Conservation (phyloP, 1,139 yeast species). For the Kurtzmaniella quercitrusa region DNA sequence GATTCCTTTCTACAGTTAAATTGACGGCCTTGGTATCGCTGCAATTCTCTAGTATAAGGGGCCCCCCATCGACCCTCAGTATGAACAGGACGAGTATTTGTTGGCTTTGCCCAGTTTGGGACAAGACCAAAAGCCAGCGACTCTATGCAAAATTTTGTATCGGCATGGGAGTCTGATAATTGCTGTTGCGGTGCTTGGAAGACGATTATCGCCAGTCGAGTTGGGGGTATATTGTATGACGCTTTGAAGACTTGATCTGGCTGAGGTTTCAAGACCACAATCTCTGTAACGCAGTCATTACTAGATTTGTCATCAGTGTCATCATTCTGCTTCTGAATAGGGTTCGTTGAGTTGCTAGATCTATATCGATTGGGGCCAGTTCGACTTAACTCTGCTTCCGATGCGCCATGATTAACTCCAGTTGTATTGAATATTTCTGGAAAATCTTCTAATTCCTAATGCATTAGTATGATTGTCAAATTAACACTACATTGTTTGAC, state of each 20-base stretch:
- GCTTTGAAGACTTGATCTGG: conserved; percentile 14
- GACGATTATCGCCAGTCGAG: conserved; percentile 32
- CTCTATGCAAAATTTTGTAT: conserved; percentile 25
- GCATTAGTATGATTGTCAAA: conserved; percentile 13
- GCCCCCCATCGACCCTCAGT: conserved; percentile 16
- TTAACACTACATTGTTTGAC: too few species aligned
- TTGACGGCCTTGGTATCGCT: conserved; percentile 25
- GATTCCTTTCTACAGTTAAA: conserved; percentile 69
- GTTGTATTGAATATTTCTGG: conserved; percentile 28
- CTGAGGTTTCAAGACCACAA: conserved; percentile 8
- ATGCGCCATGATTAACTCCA: conserved; percentile 11
- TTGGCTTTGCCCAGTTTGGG: conserved; percentile 42
- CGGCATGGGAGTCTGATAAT: conserved; percentile 8
- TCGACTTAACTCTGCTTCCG: conserved; percentile 7
- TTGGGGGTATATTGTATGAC: conserved; percentile 41
- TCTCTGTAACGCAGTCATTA: conserved; percentile 8
- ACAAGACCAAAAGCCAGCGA: conserved; percentile 41
- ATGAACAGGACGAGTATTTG: conserved; percentile 22
- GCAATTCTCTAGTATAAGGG: conserved; percentile 28
- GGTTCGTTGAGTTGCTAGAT: conserved; percentile 1
- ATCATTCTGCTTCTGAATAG: conserved; percentile 3
- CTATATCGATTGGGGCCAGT: neutral
- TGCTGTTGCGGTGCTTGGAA: conserved; percentile 16
- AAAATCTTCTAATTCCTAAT: conserved; percentile 25
- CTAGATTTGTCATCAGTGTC: conserved; percentile 2